Conservation (phyloP, 2,329 filamentous ascomycete species). For the Phaeosphaeriaceae sp. region DNA sequence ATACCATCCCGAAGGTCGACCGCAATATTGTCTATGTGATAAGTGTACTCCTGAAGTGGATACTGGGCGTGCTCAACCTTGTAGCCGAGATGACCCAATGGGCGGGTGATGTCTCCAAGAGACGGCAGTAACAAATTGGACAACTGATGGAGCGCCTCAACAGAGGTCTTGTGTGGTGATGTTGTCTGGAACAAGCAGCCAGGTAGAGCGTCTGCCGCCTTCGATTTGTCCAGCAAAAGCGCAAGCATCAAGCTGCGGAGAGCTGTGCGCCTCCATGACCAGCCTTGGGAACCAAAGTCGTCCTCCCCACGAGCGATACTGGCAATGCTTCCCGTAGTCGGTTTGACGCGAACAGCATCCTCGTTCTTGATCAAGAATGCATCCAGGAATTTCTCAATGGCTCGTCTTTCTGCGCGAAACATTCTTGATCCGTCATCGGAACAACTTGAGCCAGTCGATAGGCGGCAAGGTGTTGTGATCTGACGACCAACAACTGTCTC, state of each 20-base stretch:
- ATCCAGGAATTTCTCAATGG: constrained; percentile 62
- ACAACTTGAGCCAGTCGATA: constrained; percentile 45
- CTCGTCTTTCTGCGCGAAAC: constrained; percentile 49
- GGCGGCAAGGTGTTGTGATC: constrained; percentile 48
- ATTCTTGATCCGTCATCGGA: constrained; percentile 46
- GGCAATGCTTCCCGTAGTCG: constrained; percentile 48
- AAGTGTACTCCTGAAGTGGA: constrained; percentile 66
- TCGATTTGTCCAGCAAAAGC: constrained; percentile 65
- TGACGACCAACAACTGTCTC: constrained; percentile 68
- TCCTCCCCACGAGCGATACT: constrained; percentile 49
- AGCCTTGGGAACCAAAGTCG: constrained; percentile 54
- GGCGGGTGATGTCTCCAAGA: constrained; percentile 64
- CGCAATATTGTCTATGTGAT: constrained; percentile 66
- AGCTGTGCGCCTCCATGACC: constrained; percentile 64
- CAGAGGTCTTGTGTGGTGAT: constrained; percentile 65
- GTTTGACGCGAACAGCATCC: constrained; percentile 56
- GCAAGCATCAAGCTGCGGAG: constrained; percentile 68
- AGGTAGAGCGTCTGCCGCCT: constrained; percentile 46
- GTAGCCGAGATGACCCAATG: constrained; percentile 65
- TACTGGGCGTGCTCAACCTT: constrained; percentile 63
- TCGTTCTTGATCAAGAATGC: constrained; percentile 66
- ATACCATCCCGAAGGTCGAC: constrained; percentile 70
- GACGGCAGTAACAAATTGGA: constrained; percentile 64
- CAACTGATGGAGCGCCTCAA: constrained; percentile 60
- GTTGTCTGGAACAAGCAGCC: constrained; percentile 60